Percentiles rank a stretch among this genome's conserved stretches.
Conservation (phyloP, 2,329 filamentous ascomycete species). For the Sarocladium strictum region DNA sequence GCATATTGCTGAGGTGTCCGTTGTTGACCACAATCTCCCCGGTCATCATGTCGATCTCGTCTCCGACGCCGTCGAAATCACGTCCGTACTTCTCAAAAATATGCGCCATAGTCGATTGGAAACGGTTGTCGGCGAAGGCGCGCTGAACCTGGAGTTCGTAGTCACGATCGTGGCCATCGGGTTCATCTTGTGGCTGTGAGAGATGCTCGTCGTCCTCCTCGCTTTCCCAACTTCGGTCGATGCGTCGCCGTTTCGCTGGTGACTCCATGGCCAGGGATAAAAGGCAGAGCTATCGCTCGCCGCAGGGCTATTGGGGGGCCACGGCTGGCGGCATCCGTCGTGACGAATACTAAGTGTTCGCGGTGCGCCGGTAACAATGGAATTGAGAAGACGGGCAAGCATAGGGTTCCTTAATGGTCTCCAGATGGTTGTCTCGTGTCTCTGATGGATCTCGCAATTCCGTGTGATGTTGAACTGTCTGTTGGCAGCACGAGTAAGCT, state of each 20-base stretch:
- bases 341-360: too few relatives aligned
- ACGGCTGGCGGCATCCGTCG: not conserved
- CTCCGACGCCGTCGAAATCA: slow-evolving; percentile 77
- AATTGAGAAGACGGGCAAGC: too few relatives aligned
- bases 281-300: not conserved
- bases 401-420: not conserved
- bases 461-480: too few relatives aligned
- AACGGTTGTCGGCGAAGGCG: slow-evolving; percentile 59
- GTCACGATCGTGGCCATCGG: slow-evolving; percentile 43
- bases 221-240: not conserved
- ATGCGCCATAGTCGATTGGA: slow-evolving; percentile 79
- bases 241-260: slow-evolving; percentile 10
- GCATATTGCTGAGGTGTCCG: slow-evolving; percentile 68
- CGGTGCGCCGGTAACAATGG: too few relatives aligned
- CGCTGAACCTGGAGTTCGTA: slow-evolving; percentile 56
- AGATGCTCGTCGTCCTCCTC: slow-evolving; percentile 11
- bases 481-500: too few relatives aligned
- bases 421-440: not conserved
- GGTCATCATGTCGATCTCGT: slow-evolving; percentile 82
- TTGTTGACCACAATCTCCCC: slow-evolving; percentile 85
- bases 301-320: not conserved
- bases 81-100: slow-evolving; percentile 86
- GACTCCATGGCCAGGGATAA: slow-evolving; percentile 9
- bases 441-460: not conserved
- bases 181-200: slow-evolving; percentile 31